Conservation (phyloP, 2,329 filamentous ascomycete species). For the Rachicladosporium sp. region DNA sequence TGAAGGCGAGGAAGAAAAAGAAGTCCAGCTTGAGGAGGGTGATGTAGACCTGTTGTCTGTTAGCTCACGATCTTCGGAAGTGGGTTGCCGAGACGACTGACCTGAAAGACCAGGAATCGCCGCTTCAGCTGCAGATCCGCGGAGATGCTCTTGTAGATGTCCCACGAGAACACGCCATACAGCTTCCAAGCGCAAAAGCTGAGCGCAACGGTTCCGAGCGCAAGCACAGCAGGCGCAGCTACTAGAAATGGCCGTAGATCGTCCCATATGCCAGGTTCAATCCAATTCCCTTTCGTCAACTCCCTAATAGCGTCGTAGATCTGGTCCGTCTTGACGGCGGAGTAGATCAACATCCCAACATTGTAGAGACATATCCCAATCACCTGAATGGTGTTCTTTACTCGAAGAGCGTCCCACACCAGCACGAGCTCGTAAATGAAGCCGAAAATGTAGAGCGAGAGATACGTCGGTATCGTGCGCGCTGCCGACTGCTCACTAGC, state of each 20-base stretch:
- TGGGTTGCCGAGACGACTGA: no score
- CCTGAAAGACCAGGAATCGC: constrained; percentile 91
- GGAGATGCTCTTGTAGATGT: constrained; percentile 97
- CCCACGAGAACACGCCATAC: constrained; percentile 98
- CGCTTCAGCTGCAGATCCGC: constrained; percentile 95
- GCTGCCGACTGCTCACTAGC: constrained; percentile 26
- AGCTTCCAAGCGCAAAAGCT: constrained; percentile 80
- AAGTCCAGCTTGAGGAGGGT: constrained; percentile 97
- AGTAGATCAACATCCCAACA: constrained; percentile 80
- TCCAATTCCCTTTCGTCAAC: constrained; percentile 34
- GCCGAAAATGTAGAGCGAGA: constrained; percentile 93
- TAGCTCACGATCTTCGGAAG: no score
- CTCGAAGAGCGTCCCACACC: constrained; percentile 81
- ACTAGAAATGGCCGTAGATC: constrained; percentile 65
- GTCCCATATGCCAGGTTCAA: constrained; percentile 50
- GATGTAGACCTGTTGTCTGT: constrained; percentile 98
- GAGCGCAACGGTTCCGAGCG: constrained; percentile 59
- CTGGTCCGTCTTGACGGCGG: constrained; percentile 83
- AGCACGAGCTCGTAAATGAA: constrained; percentile 85
- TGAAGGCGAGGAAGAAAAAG: constrained; percentile 99
- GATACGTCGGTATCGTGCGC: constrained; percentile 77
- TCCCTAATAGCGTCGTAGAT: constrained; percentile 59
- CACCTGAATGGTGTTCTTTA: constrained; percentile 97
- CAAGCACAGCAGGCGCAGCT: constrained; percentile 75
- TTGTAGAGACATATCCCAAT: constrained; percentile 93